Evolutionary conservation across 2,329 filamentous ascomycete species (phyloP).

Genomic region (Paracamarosporium sp.): DNA sequence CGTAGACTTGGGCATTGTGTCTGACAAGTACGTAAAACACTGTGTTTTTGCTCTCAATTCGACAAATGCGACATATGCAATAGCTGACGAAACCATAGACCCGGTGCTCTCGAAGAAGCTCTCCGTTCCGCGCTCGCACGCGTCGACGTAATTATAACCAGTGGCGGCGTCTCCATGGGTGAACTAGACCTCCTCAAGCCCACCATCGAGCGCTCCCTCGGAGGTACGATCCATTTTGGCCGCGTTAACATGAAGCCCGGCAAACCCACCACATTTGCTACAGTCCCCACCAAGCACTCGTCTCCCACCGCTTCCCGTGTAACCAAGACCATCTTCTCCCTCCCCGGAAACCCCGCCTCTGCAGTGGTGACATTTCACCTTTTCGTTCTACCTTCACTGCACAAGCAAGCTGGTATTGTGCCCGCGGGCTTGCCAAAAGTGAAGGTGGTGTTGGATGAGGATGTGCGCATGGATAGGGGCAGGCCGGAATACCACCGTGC

Average conservation of each 20-base stretch:
- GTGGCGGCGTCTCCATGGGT: slow-evolving; percentile 96
- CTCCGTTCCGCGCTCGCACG: slow-evolving; percentile 76
- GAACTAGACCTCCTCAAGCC: slow-evolving; percentile 96
- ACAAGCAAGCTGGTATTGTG: slow-evolving; percentile 73
- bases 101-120: slow-evolving; percentile 75
- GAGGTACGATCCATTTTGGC: slow-evolving; percentile 94
- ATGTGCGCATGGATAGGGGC: slow-evolving; percentile 75
- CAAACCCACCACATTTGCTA: slow-evolving; percentile 97
- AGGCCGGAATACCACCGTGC: slow-evolving; percentile 92
- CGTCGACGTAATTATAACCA: slow-evolving; percentile 86
- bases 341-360: slow-evolving; percentile 93
- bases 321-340: slow-evolving; percentile 79
- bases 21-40: slow-evolving; percentile 62
- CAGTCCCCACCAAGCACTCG: slow-evolving; percentile 68
- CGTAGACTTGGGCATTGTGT: slow-evolving; percentile 85
- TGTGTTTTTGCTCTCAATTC: not conserved
- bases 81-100: slow-evolving; percentile 49
- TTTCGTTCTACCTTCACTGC: slow-evolving; percentile 87
- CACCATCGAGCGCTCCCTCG: slow-evolving; percentile 87
- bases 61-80: not conserved
- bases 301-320: slow-evolving; percentile 61
- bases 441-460: slow-evolving; percentile 73
- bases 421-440: slow-evolving; percentile 75
- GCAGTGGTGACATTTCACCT: slow-evolving; percentile 93
- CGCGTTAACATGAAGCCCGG: slow-evolving; percentile 98